Conservation (phyloP, 768 basidiomycete genomes). For the Tricholoma matsutake region DNA sequence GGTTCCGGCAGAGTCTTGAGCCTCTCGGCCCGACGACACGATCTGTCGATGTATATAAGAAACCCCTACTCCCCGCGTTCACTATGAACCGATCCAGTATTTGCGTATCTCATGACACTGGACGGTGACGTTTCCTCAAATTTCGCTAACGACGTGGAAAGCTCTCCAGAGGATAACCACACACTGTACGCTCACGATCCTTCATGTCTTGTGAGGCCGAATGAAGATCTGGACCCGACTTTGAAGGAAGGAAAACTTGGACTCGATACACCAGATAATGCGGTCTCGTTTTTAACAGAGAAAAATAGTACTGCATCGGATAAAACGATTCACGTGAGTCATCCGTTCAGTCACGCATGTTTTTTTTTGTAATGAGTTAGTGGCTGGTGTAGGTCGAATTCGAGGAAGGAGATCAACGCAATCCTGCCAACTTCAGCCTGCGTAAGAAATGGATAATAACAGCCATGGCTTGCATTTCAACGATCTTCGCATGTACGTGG, state of each 20-base stretch:
- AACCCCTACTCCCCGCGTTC: too few species aligned
- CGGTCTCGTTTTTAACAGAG: not conserved
- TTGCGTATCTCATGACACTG: not conserved
- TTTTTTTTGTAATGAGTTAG: not conserved
- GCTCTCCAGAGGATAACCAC: not conserved
- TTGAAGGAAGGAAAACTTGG: not conserved
- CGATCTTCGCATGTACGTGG: conserved; percentile 43
- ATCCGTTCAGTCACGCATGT: not conserved
- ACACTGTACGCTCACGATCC: not conserved
- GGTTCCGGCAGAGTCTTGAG: too few species aligned
- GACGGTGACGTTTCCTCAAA: not conserved
- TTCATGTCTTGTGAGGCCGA: not conserved
- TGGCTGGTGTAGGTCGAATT: conserved; percentile 20
- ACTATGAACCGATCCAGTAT: too few species aligned
- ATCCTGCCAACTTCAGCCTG: conserved; percentile 21
- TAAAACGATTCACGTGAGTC: conserved; percentile 13
- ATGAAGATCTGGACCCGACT: not conserved
- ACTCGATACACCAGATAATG: not conserved
- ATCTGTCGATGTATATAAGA: too few species aligned
- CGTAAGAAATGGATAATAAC: conserved; percentile 33
- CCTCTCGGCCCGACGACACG: too few species aligned
- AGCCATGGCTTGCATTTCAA: conserved; percentile 42
- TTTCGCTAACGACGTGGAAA: not conserved
- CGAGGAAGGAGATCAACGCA: conserved; percentile 21
- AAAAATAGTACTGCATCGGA: conserved; percentile 2